A percentile compares a stretch with the other conserved stretches of the same genome.
phyloP scores from a whole-genome alignment of 495 filamentous ascomycete species.

The Chlorociboria aeruginascens region DNA sequence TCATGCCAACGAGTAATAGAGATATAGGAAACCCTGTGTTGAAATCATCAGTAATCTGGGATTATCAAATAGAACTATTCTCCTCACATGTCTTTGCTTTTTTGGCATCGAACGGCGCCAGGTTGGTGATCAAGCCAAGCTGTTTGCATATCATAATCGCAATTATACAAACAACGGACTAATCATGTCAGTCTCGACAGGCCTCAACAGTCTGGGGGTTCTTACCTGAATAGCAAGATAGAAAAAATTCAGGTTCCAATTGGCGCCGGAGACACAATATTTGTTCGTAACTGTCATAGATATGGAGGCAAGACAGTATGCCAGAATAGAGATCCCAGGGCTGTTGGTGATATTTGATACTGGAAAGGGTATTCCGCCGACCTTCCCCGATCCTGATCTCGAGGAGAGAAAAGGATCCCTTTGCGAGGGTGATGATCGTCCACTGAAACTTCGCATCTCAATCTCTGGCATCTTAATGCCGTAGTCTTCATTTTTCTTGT shows the following conservation, averaged over 20 bases:
- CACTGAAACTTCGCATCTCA: slow-evolving; percentile 47
- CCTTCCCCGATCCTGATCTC: background rate
- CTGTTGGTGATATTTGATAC: slow-evolving; percentile 49
- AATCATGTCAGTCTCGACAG: slow-evolving; percentile 1
- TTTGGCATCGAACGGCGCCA: slow-evolving; percentile 73
- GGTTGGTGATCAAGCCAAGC: slow-evolving; percentile 70
- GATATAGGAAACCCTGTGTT: slow-evolving; percentile 90
- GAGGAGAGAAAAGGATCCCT: slow-evolving; percentile 14
- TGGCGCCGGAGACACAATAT: slow-evolving; percentile 80
- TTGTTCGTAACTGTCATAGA: slow-evolving; percentile 99
- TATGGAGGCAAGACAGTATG: slow-evolving; percentile 91
- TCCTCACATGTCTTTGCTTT: slow-evolving; percentile 87
- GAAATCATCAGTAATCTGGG: slow-evolving; percentile 16
- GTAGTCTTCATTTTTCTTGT: slow-evolving; percentile 39
- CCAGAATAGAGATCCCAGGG: slow-evolving; percentile 67
- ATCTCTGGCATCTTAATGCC: slow-evolving; percentile 57
- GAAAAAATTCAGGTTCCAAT: slow-evolving; percentile 97
- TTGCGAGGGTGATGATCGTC: slow-evolving; percentile 35
- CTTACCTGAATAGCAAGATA: slow-evolving; percentile 81
- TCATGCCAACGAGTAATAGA: slow-evolving; percentile 94
- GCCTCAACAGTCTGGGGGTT: background rate
- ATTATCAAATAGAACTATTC: background rate
- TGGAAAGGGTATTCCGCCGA: background rate
- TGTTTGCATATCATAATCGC: slow-evolving; percentile 82
- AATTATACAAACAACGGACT: slow-evolving; percentile 85